Evolutionary conservation across 805 yeast genomes (phyloP), one percentile per base, ranked within the genome.

Genomic region (Myxozyma udenii): DNA sequence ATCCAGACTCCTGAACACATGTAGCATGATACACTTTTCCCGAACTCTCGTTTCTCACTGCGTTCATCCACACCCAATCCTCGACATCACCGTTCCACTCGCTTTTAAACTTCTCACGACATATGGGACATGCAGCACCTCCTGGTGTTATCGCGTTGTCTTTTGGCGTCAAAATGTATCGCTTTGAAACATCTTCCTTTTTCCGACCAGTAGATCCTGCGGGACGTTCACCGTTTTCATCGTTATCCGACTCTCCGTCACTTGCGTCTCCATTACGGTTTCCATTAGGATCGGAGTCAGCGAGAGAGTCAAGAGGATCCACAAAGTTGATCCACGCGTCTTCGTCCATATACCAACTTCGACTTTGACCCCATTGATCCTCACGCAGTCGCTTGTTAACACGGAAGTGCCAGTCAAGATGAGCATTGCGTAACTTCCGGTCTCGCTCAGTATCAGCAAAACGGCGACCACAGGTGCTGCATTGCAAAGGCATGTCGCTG

Each of bases 351-450:
- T 82, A 90, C 95, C 95, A 90, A 61, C 82, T 78, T 62, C 97
- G 73, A 38, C 87, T 83, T 65, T 86, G 90, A 28, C 74, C 71
- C 5, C 74, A 65, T 32, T 66, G 66, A 26, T 71, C 74, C 50
- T 75, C 78, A 41, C 80, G 78, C 43, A 86, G 73, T 62, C 85
- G 83, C 66, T 87, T 87, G 68, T 88, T 91, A 40, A 87, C 85
- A 62, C 98, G 78, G 73, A 88, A 89, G 72, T 91, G 98, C 97
- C 97, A 91, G 68, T 91, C 98, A 59, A 88, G 71, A 69, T 93
- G 98, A 16, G 79, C 74, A 46, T 83, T 78, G 52, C 78, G 78
- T 43, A 70, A 69, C 4, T 68, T 68, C 35, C 68, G 70, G 14
- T 88, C 95, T 43, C 74, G 78, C 1, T 68, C 71, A 32, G 82